A percentile compares a stretch with the other conserved stretches of the same genome.
Evolutionary conservation across 306 rosid species (phyloP).

Genomic region (Canavalia gladiata): DNA sequence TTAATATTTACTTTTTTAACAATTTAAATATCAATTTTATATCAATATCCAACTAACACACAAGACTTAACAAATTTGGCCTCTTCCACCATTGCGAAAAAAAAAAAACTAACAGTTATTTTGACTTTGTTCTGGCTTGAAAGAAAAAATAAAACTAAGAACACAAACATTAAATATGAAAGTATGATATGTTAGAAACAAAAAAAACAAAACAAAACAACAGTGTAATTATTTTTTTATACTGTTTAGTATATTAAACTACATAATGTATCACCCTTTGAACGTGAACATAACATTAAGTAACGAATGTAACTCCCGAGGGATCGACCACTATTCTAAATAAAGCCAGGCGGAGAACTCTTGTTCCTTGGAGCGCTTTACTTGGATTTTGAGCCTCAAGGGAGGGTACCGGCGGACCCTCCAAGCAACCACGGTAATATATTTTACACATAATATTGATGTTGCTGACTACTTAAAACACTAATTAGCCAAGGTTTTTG

Average conservation of each 20-base stretch:
- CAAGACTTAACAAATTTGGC: neutral
- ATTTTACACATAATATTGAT: too few relatives aligned
- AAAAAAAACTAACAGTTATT: neutral
- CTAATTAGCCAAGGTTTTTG: neutral
- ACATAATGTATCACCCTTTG: too few relatives aligned
- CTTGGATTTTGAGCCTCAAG: too few relatives aligned
- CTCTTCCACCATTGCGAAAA: neutral
- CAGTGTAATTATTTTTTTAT: neutral
- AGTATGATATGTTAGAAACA: neutral
- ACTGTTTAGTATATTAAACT: neutral
- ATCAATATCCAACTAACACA: neutral
- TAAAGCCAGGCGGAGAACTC: too few relatives aligned
- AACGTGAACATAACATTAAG: too few relatives aligned
- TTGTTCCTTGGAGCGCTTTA: too few relatives aligned
- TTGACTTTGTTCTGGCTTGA: conserved; percentile 11
- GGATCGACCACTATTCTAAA: too few relatives aligned
- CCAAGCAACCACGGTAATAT: too few relatives aligned
- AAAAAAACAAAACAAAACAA: neutral
- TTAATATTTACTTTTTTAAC: neutral
- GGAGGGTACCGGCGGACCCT: too few relatives aligned
- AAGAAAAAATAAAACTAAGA: neutral
- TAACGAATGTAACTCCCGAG: too few relatives aligned
- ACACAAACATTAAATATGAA: conserved; percentile 1
- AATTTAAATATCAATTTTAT: neutral
- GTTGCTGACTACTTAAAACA: neutral